These are phyloP conservation scores for Nymphaea thermarum DNA, from an alignment of 164 flowering plant genomes.

Conservation along the genomic window DNA sequence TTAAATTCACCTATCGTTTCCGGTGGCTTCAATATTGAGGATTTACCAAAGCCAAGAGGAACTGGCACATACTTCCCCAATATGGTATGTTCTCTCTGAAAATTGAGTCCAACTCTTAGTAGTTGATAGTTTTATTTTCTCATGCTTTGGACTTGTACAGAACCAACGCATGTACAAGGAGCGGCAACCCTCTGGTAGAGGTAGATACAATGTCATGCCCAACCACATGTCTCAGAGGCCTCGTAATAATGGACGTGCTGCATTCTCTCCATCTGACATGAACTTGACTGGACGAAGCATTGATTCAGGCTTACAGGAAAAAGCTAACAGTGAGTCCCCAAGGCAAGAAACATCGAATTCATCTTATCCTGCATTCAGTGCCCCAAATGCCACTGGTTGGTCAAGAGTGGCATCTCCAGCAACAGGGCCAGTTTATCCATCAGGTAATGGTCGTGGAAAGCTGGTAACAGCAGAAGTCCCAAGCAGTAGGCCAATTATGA, in stretches of 20 bases:
- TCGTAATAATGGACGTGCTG: slow-evolving; percentile 30
- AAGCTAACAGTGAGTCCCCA: not conserved
- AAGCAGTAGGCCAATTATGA: not conserved
- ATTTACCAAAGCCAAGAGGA: slow-evolving; percentile 55
- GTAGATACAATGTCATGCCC: slow-evolving; percentile 24
- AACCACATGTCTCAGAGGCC: slow-evolving; percentile 19
- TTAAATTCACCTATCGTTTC: slow-evolving; percentile 22
- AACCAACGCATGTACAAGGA: slow-evolving; percentile 35
- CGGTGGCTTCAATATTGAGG: slow-evolving; percentile 35
- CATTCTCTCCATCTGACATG: slow-evolving; percentile 8
- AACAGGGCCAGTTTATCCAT: not conserved
- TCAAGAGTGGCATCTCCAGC: not conserved
- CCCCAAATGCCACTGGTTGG: not conserved
- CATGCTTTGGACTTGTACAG: slow-evolving; percentile 31
- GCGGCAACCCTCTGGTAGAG: slow-evolving; percentile 28
- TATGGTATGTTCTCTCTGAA: slow-evolving; percentile 30
- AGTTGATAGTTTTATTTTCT: slow-evolving; percentile 1
- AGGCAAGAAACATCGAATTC: not conserved
- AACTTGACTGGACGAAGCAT: slow-evolving; percentile 24
- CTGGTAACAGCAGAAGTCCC: not conserved
- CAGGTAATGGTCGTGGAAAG: not conserved
- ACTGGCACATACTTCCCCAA: slow-evolving; percentile 78
- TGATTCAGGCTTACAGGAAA: slow-evolving; percentile 6
- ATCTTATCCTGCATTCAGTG: not conserved
- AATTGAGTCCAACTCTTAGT: not conserved